Evolutionary conservation across 2,329 filamentous ascomycete genomes (phyloP).

Genomic region (Laburnicola sp.): DNA sequence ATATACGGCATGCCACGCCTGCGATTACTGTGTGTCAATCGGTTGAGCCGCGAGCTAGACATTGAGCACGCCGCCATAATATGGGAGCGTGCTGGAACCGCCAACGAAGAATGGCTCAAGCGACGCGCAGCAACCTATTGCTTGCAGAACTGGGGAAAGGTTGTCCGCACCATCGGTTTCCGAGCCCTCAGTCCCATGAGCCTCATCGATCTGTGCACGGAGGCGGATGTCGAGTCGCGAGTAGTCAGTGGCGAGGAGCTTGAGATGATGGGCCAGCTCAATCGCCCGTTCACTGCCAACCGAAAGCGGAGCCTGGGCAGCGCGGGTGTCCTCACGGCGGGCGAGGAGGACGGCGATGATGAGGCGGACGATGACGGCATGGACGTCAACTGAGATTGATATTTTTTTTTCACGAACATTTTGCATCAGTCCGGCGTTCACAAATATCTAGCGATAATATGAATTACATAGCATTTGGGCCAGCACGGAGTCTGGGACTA

Average conservation of each 20-base stretch:
- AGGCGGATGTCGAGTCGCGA: constrained; percentile 89
- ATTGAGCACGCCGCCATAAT: constrained; percentile 93
- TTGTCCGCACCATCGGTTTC: constrained; percentile 89
- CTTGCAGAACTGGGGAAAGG: constrained; percentile 89
- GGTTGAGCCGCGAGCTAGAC: constrained; percentile 86
- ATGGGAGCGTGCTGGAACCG: constrained; percentile 90
- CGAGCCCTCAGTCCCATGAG: constrained; percentile 75
- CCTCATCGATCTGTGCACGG: constrained; percentile 88
- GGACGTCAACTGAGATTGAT: constrained; percentile 40
- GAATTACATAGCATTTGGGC: neutral
- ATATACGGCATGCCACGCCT: constrained; percentile 97
- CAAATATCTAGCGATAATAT: neutral
- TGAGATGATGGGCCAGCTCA: constrained; percentile 59
- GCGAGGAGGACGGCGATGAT: constrained; percentile 48
- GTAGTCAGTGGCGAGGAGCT: constrained; percentile 87
- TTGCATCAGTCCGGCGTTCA: constrained; percentile 7
- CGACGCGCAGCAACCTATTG: constrained; percentile 86
- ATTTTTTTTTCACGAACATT: neutral
- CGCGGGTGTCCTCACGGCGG: constrained; percentile 43
- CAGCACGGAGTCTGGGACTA: neutral
- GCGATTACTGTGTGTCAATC: constrained; percentile 85
- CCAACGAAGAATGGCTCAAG: constrained; percentile 91
- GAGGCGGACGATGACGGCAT: constrained; percentile 50
- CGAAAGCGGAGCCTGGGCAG: constrained; percentile 50
- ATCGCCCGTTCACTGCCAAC: constrained; percentile 45